These are phyloP conservation scores for Calonectria pseudoturangicola DNA, from an alignment of 2,329 filamentous ascomycete species.

Conservation along the genomic window DNA sequence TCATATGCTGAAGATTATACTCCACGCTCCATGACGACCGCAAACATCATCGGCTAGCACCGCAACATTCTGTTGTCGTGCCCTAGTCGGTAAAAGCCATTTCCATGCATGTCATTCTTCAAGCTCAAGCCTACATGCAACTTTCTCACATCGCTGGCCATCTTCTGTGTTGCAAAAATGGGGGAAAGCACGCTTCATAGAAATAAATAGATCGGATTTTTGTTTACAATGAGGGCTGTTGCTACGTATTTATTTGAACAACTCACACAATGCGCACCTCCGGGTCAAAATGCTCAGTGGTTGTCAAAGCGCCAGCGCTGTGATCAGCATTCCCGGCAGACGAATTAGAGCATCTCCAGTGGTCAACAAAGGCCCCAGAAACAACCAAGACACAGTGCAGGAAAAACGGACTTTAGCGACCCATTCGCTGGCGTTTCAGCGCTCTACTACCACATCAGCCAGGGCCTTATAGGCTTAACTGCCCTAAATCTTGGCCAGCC, in stretches of 20 bases:
- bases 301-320: conserved; percentile 30
- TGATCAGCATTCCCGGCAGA: conserved; percentile 20
- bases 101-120: conserved; percentile 24
- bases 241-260: conserved; percentile 10
- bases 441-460: background rate
- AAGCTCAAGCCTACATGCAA: background rate
- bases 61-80: background rate
- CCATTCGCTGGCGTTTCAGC: conserved; percentile 4
- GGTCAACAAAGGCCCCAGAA: conserved; percentile 14
- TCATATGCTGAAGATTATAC: conserved; percentile 7
- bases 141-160: conserved; percentile 8
- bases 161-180: background rate
- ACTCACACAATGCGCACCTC: conserved; percentile 29
- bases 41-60: conserved; percentile 19
- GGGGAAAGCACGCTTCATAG: background rate
- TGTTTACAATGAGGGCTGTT: background rate
- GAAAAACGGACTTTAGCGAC: conserved; percentile 5
- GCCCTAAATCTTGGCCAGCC: background rate
- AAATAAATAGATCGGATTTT: background rate
- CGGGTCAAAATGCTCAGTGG: conserved; percentile 10
- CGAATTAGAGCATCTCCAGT: conserved; percentile 24
- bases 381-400: conserved; percentile 27
- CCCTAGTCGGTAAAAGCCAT: conserved; percentile 4
- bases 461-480: background rate
- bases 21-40: background rate